phyloP scores from a whole-genome alignment of 306 rosid genomes.

The Pyrus communis region DNA sequence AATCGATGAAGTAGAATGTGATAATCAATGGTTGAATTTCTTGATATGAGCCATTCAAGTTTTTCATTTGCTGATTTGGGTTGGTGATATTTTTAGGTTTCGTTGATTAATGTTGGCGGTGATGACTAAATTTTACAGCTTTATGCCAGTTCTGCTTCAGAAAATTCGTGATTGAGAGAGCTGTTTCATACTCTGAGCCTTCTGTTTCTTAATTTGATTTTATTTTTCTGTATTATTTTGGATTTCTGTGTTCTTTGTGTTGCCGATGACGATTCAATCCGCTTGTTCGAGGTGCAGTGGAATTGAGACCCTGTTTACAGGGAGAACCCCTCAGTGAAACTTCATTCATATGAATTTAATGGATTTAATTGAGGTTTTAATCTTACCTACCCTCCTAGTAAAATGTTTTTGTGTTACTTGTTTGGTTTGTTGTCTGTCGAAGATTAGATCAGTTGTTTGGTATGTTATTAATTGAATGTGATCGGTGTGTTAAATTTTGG shows the following conservation, averaged over 20 bases:
- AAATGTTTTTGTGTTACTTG: too few species aligned
- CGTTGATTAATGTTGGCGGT: conserved; percentile 18
- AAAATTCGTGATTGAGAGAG: conserved; percentile 66
- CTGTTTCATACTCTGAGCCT: conserved; percentile 70
- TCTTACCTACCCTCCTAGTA: background rate
- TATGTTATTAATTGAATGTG: too few species aligned
- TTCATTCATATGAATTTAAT: conserved; percentile 29
- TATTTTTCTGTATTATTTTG: fast-evolving
- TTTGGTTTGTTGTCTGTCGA: too few species aligned
- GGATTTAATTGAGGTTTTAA: conserved; percentile 41
- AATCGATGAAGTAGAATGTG: conserved; percentile 42
- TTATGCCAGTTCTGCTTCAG: conserved; percentile 99
- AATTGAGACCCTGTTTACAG: conserved; percentile 55
- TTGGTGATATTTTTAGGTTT: background rate
- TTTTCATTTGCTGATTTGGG: background rate
- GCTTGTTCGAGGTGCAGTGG: conserved; percentile 38
- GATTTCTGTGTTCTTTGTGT: fast-evolving
- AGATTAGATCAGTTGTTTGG: too few species aligned
- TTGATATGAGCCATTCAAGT: conserved; percentile 54
- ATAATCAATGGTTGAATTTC: conserved; percentile 63
- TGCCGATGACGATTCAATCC: conserved; percentile 13
- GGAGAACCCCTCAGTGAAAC: conserved; percentile 84
- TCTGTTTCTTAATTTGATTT: fast-evolving
- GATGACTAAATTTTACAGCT: conserved; percentile 62
- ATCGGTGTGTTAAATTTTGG: background rate